These are phyloP conservation scores for Macroventuria anomochaeta DNA, from an alignment of 2,329 filamentous ascomycete genomes.

Conservation along the genomic window DNA sequence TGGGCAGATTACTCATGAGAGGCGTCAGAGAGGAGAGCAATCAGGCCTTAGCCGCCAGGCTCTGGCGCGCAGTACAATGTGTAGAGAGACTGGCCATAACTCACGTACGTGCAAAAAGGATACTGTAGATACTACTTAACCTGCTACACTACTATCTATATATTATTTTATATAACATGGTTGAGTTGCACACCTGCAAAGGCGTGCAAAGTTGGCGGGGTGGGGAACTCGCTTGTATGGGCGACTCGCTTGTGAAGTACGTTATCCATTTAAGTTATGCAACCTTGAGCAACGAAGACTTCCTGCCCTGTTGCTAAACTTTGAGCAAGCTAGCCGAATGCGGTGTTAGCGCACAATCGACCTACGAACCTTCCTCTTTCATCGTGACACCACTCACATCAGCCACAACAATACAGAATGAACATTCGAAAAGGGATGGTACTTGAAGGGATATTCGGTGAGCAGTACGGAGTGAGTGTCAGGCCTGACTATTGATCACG, in stretches of 20 bases:
- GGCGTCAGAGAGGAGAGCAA: constrained; percentile 8
- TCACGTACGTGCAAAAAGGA: background rate
- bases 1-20: constrained; percentile 4
- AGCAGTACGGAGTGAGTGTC: background rate
- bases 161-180: too few species aligned
- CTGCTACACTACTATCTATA: background rate
- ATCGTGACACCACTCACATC: background rate
- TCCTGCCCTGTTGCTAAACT: too few species aligned
- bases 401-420: background rate
- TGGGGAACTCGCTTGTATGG: background rate
- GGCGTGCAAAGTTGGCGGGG: background rate
- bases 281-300: too few species aligned
- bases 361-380: constrained; percentile 8
- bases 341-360: background rate
- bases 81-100: background rate
- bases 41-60: constrained; percentile 3
- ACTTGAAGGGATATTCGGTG: constrained; percentile 36
- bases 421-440: constrained; percentile 1
- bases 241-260: background rate
- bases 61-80: background rate
- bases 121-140: background rate
- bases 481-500: background rate
- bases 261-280: too few species aligned
- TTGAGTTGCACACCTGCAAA: too few species aligned
- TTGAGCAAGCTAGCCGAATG: background rate